Conservation (phyloP, 345 rosid genomes). For the Reutealis trisperma region DNA sequence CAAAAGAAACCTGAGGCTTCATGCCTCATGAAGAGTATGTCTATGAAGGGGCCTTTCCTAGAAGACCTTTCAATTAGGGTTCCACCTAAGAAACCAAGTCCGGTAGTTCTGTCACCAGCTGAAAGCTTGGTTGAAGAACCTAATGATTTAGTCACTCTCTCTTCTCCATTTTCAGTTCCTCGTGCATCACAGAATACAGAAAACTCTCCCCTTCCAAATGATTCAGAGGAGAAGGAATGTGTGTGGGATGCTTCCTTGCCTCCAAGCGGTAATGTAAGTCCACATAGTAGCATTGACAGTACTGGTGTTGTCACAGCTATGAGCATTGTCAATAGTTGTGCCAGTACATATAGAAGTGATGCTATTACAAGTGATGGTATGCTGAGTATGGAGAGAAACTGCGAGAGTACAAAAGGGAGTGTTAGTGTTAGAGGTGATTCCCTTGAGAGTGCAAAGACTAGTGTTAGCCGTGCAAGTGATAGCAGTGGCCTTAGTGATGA, state of each 20-base stretch:
- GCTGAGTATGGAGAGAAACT: conserved; percentile 66
- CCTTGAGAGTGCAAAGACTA: conserved; percentile 80
- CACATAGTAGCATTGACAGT: conserved; percentile 82
- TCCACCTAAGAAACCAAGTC: conserved; percentile 62
- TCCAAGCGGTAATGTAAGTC: conserved; percentile 89
- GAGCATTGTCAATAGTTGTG: conserved; percentile 76
- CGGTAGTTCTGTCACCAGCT: conserved; percentile 54
- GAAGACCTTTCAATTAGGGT: conserved; percentile 71
- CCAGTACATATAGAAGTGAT: conserved; percentile 50
- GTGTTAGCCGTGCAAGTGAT: conserved; percentile 78
- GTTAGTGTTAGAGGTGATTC: conserved; percentile 63
- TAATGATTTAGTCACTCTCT: conserved; percentile 36
- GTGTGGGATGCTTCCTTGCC: conserved; percentile 98
- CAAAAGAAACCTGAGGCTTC: conserved; percentile 64
- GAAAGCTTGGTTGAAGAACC: conserved; percentile 73
- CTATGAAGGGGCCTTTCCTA: conserved; percentile 68
- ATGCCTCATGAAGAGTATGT: conserved; percentile 66
- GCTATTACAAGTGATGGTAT: conserved; percentile 73
- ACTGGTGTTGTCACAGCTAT: conserved; percentile 67
- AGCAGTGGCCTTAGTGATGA: conserved; percentile 92
- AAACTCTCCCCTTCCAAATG: conserved; percentile 52
- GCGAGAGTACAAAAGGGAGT: conserved; percentile 65
- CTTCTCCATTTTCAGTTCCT: conserved; percentile 59
- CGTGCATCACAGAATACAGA: conserved; percentile 71
- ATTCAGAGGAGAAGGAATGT: conserved; percentile 84